These are phyloP conservation scores for Aegle marmelos DNA, from an alignment of 345 rosid genomes.

Conservation along the genomic window DNA sequence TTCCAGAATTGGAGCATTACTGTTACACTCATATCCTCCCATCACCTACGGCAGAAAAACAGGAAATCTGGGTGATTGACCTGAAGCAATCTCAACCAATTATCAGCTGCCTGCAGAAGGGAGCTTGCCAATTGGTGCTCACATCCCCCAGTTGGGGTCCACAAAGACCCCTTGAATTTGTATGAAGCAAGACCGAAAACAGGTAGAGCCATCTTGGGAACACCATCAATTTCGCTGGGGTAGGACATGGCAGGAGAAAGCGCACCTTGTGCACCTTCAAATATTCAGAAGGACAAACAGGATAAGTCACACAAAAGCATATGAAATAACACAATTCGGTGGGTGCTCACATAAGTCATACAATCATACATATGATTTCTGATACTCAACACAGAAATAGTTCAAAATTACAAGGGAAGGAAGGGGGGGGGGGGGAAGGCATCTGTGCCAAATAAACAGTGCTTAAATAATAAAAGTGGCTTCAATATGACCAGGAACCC, in stretches of 20 bases:
- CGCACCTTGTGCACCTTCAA: conserved; percentile 27
- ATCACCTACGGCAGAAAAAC: conserved; percentile 54
- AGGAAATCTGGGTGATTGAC: conserved; percentile 82
- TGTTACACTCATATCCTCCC: background rate
- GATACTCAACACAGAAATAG: background rate
- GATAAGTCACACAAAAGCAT: background rate
- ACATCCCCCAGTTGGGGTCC: conserved; percentile 56
- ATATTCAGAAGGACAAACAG: conserved; percentile 5
- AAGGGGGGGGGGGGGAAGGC: background rate
- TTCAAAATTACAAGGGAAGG: background rate
- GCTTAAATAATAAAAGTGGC: background rate
- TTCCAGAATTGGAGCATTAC: conserved; percentile 10
- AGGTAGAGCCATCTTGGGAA: conserved; percentile 47
- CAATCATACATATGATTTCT: too few species aligned
- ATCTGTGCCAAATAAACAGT: background rate
- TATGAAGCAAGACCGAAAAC: conserved; percentile 80
- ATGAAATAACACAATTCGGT: background rate
- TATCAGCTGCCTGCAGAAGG: conserved; percentile 59
- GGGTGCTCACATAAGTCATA: background rate
- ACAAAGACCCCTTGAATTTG: conserved; percentile 74
- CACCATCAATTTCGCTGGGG: conserved; percentile 29
- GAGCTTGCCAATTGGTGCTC: conserved; percentile 45
- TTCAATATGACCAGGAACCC: background rate
- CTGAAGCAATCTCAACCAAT: conserved; percentile 51
- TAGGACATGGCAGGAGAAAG: conserved; percentile 24